Percentiles rank a stretch among this genome's conserved stretches.
Evolutionary conservation across 2,329 filamentous ascomycete species (phyloP).

Genomic region (Ilyonectria sp.): DNA sequence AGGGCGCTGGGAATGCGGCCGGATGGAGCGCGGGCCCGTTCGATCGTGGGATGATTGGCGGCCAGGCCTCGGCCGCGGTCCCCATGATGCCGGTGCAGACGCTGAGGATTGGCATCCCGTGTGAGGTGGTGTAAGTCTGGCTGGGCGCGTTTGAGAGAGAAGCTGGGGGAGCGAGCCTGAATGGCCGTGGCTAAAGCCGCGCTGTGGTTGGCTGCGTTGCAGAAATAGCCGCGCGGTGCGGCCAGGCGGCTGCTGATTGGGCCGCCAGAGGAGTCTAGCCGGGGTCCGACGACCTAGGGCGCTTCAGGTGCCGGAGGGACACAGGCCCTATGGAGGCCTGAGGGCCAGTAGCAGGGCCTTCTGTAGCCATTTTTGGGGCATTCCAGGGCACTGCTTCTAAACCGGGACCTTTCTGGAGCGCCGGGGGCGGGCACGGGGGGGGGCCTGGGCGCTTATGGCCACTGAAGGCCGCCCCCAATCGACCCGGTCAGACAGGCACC

Average conservation of each 20-base stretch:
- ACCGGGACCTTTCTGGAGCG: background rate
- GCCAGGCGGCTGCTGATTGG: slow-evolving; percentile 40
- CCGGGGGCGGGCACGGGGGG: background rate
- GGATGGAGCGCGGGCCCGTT: slow-evolving; percentile 13
- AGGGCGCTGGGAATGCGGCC: slow-evolving; percentile 16
- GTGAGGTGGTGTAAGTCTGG: slow-evolving; percentile 2
- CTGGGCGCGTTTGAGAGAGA: slow-evolving; percentile 10
- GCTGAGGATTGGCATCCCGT: slow-evolving; percentile 14
- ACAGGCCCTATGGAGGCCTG: background rate
- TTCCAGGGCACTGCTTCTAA: background rate
- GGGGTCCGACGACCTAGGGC: slow-evolving; percentile 13
- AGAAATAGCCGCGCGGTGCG: slow-evolving; percentile 46
- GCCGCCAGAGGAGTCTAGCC: background rate
- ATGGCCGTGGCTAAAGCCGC: slow-evolving; percentile 24
- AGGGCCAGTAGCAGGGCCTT: slow-evolving; percentile 7
- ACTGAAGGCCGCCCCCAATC: slow-evolving; percentile 12
- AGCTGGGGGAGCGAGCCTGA: slow-evolving; percentile 20
- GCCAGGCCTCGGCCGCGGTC: slow-evolving; percentile 28
- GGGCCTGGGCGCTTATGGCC: slow-evolving; percentile 27
- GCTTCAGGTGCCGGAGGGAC: slow-evolving; percentile 16
- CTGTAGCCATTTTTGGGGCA: slow-evolving; percentile 5
- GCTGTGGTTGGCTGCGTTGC: slow-evolving; percentile 44
- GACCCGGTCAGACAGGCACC: background rate
- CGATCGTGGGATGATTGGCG: slow-evolving; percentile 29
- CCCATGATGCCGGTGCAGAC: slow-evolving; percentile 23